Evolutionary conservation across 2,329 filamentous ascomycete genomes (phyloP).

Genomic region (Zopfia rhizophila): DNA sequence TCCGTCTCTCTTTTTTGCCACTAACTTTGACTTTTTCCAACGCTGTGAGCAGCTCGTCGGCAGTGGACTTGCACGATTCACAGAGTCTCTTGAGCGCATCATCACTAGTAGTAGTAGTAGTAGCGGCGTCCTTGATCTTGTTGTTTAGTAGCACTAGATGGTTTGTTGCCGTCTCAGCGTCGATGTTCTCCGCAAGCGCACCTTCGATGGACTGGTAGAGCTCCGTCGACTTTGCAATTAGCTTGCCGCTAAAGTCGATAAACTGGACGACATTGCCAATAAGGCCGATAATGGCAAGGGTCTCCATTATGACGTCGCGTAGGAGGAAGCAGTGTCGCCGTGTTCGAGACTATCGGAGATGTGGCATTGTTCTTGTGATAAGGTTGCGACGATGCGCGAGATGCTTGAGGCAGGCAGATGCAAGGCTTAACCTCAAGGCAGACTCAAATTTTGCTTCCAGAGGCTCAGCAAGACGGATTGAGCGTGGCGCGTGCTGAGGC

Average conservation of each 20-base stretch:
- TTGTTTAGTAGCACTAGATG: conserved; percentile 11
- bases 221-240: conserved; percentile 3
- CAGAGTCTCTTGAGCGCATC: conserved; percentile 1
- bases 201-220: conserved; percentile 9
- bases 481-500: no score
- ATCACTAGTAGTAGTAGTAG: background rate
- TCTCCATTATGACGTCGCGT: conserved; percentile 50
- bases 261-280: conserved; percentile 8
- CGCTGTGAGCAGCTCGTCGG: conserved; percentile 3
- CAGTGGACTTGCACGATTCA: background rate
- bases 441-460: no score
- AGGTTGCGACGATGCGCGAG: no score
- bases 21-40: conserved; percentile 16
- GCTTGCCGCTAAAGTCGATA: conserved; percentile 13
- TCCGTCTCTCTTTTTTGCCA: conserved; percentile 9
- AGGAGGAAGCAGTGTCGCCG: no score
- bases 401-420: no score
- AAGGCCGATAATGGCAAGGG: background rate
- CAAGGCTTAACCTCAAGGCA: no score
- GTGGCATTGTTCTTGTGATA: no score
- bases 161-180: background rate
- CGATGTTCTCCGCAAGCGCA: conserved; percentile 3
- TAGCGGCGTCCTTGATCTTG: conserved; percentile 1
- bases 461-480: no score
- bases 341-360: no score